A percentile compares a stretch with the other conserved stretches of the same genome.
Conservation (phyloP, 441 rosid species). For the Pelargonium australe region DNA sequence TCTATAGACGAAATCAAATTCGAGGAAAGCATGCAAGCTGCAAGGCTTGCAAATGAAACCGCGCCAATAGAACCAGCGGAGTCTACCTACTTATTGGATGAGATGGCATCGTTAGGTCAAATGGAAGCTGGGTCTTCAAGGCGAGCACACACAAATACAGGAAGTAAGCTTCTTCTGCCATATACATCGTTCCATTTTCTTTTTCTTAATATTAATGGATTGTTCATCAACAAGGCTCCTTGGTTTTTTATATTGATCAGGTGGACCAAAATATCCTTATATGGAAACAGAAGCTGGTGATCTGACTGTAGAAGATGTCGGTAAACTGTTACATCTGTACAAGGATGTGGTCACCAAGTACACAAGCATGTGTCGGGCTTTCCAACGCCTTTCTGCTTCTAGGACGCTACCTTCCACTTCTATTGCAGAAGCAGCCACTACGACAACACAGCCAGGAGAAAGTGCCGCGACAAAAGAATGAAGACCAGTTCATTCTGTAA, state of each 20-base stretch:
- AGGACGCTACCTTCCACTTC: conserved; percentile 16
- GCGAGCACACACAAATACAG: background rate
- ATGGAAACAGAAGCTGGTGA: conserved; percentile 45
- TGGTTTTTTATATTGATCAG: conserved; percentile 20
- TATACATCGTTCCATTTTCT: too few relatives aligned
- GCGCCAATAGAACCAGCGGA: conserved; percentile 19
- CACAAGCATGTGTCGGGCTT: conserved; percentile 28
- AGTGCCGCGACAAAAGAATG: background rate
- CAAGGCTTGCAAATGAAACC: conserved; percentile 32
- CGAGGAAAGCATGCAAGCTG: conserved; percentile 54
- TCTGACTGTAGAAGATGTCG: conserved; percentile 39
- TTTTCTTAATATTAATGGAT: too few relatives aligned
- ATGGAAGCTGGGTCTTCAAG: conserved; percentile 22
- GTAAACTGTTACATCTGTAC: conserved; percentile 37
- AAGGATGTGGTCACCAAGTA: conserved; percentile 52
- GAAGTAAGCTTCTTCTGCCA: background rate
- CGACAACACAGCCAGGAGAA: conserved; percentile 1
- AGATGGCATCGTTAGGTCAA: conserved; percentile 18
- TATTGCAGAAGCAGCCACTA: conserved; percentile 14
- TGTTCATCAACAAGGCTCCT: too few relatives aligned
- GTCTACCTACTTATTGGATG: conserved; percentile 13
- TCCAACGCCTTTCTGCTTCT: conserved; percentile 25
- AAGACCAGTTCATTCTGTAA: background rate
- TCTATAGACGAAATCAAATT: conserved; percentile 50
- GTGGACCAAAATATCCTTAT: conserved; percentile 33